Percentiles rank a stretch among this genome's conserved stretches.
These are phyloP conservation scores for Pseudozyma sp. DNA, from an alignment of 1,284 basidiomycete species.

Conservation along the genomic window DNA sequence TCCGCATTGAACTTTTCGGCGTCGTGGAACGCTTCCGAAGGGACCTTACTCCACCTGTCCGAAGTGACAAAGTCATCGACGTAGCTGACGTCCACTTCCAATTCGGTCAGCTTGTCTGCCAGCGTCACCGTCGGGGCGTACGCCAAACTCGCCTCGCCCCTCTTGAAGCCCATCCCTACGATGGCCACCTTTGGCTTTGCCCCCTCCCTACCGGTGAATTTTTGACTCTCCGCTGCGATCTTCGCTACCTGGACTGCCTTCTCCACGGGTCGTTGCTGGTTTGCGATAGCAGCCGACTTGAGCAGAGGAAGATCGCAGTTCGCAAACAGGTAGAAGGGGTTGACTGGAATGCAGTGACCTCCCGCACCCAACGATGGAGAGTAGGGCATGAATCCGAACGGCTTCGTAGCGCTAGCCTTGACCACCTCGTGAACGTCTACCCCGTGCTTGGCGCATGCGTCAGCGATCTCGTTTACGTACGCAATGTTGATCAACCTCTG, in stretches of 20 bases:
- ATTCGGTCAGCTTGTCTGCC: conserved; percentile 27
- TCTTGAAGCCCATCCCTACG: conserved; percentile 41
- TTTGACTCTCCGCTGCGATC: conserved; percentile 5
- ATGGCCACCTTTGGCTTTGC: conserved; percentile 12
- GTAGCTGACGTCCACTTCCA: conserved; percentile 28
- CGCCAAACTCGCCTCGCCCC: conserved; percentile 29
- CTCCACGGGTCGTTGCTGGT: conserved; percentile 17
- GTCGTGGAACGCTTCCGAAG: conserved; percentile 8
- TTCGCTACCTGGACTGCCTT: conserved; percentile 24
- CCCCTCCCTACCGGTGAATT: not conserved
- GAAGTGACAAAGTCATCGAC: conserved; percentile 30
- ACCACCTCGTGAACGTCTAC: conserved; percentile 39
- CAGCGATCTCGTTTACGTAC: conserved; percentile 49
- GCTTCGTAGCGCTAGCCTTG: conserved; percentile 33
- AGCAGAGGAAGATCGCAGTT: conserved; percentile 40
- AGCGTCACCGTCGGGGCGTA: conserved; percentile 39
- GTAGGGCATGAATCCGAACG: conserved; percentile 43
- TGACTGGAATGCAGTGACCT: conserved; percentile 42
- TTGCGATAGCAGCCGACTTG: conserved; percentile 17
- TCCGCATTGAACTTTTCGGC: conserved; percentile 7
- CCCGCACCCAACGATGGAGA: conserved; percentile 31
- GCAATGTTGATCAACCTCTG: conserved; percentile 40
- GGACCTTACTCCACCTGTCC: conserved; percentile 27
- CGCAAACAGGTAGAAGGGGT: conserved; percentile 39
- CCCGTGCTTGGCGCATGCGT: conserved; percentile 32